These are phyloP conservation scores for Neotropicomus parvogracilis DNA, from an alignment of 1,284 basidiomycete genomes.

Conservation along the genomic window DNA sequence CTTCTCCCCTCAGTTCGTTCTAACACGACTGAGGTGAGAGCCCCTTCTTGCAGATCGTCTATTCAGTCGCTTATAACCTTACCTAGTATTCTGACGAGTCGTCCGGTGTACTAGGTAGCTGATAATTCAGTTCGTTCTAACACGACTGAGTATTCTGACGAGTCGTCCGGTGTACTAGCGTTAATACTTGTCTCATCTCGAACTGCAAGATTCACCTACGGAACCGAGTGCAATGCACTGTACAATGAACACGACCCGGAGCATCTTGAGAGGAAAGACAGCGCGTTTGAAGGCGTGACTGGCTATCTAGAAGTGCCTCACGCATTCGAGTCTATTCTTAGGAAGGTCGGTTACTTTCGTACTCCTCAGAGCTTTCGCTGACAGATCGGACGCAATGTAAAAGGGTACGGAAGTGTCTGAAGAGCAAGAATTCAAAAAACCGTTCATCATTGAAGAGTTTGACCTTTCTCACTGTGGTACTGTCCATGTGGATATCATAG, in stretches of 20 bases:
- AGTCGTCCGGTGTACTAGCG: too few relatives aligned
- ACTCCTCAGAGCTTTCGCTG: neutral
- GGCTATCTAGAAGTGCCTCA: conserved; percentile 23
- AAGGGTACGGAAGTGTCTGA: conserved; percentile 34
- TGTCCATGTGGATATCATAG: conserved; percentile 22
- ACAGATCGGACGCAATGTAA: neutral
- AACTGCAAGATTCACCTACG: conserved; percentile 43
- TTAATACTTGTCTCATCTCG: conserved; percentile 44
- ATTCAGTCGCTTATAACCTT: too few relatives aligned
- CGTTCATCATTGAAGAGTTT: conserved; percentile 27
- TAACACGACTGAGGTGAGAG: too few relatives aligned
- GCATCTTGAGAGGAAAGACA: conserved; percentile 31
- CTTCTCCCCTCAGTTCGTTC: too few relatives aligned
- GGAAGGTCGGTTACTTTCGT: conserved; percentile 23
- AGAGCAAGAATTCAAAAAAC: conserved; percentile 29
- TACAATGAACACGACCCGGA: conserved; percentile 36
- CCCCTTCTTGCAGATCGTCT: too few relatives aligned
- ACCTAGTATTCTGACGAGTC: too few relatives aligned
- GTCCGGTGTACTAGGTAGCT: too few relatives aligned
- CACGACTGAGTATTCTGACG: too few relatives aligned
- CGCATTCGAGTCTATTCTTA: conserved; percentile 29
- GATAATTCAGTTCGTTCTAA: too few relatives aligned
- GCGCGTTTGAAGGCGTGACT: conserved; percentile 12
- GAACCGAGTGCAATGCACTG: conserved; percentile 26
- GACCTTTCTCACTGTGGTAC: conserved; percentile 19